phyloP scores from a whole-genome alignment of 495 filamentous ascomycete genomes.

The Cairneyella variabilis region DNA sequence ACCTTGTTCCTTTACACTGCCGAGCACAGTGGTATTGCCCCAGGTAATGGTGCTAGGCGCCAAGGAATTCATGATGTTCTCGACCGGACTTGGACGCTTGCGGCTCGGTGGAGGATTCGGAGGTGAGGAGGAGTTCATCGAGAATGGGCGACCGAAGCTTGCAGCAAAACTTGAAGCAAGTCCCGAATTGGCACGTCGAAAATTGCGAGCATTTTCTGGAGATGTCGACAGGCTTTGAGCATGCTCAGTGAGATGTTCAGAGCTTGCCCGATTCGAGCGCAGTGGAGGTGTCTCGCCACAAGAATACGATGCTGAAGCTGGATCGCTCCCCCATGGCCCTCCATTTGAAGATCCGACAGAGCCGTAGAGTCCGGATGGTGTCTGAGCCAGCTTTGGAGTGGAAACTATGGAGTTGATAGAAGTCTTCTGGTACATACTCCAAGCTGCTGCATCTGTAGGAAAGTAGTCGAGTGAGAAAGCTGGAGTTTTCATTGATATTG shows the following conservation, averaged over 20 bases:
- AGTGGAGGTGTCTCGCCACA: conserved; percentile 66
- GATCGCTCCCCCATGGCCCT: conserved; percentile 43
- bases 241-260: conserved; percentile 18
- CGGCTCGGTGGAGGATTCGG: conserved; percentile 54
- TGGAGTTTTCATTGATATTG: conserved; percentile 60
- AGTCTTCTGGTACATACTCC: conserved; percentile 44
- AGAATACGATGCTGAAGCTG: conserved; percentile 49
- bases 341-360: conserved; percentile 57
- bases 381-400: conserved; percentile 56
- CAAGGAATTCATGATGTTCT: conserved; percentile 59
- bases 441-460: conserved; percentile 54
- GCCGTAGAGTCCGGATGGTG: conserved; percentile 52
- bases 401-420: conserved; percentile 46
- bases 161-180: conserved; percentile 63
- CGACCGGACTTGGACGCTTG: conserved; percentile 64
- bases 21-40: conserved; percentile 58
- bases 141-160: conserved; percentile 68
- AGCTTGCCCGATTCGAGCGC: conserved; percentile 26
- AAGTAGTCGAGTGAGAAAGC: conserved; percentile 68
- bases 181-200: conserved; percentile 51
- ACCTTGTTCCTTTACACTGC: conserved; percentile 38
- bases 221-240: conserved; percentile 59
- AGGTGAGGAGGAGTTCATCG: conserved; percentile 58
- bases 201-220: conserved; percentile 55
- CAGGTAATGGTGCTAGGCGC: conserved; percentile 60